These are phyloP conservation scores for Pythium sukuiense DNA, from an alignment of 352 stramenopile species.

Conservation along the genomic window DNA sequence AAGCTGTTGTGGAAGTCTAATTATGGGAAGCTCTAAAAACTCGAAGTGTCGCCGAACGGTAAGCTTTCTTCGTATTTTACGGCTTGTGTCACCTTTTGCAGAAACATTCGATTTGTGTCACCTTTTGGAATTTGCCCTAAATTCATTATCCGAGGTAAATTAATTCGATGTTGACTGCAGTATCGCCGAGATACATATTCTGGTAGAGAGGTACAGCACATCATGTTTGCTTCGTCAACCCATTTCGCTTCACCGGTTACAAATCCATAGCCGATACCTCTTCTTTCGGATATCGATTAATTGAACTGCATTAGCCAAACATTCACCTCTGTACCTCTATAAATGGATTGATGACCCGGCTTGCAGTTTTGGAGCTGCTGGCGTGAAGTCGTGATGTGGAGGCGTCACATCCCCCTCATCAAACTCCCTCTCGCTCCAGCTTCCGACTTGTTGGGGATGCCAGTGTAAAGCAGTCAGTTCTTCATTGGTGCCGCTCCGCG, in stretches of 20 bases:
- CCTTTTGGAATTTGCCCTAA: too few species aligned
- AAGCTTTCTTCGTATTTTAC: too few species aligned
- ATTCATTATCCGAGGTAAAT: too few species aligned
- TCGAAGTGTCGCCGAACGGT: too few species aligned
- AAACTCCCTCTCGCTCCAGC: neutral
- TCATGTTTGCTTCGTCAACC: slow-evolving; percentile 2
- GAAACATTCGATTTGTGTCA: too few species aligned
- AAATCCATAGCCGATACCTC: neutral
- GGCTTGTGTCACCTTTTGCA: too few species aligned
- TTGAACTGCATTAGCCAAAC: neutral
- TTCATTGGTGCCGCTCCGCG: slow-evolving; percentile 7
- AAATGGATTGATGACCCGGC: neutral
- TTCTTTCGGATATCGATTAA: neutral
- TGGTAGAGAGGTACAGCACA: too few species aligned
- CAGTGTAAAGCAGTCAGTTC: neutral
- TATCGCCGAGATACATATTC: too few species aligned
- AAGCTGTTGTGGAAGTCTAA: too few species aligned
- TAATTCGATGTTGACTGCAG: too few species aligned
- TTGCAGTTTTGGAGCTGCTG: neutral
- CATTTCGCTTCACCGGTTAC: neutral
- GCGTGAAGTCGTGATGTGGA: neutral
- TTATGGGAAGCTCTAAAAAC: too few species aligned
- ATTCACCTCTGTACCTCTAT: neutral
- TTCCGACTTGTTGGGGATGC: neutral
- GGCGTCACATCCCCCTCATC: neutral